A percentile compares a stretch with the other conserved stretches of the same genome.
Conservation (phyloP, 345 rosid genomes). For the Ceriops zippeliana region DNA sequence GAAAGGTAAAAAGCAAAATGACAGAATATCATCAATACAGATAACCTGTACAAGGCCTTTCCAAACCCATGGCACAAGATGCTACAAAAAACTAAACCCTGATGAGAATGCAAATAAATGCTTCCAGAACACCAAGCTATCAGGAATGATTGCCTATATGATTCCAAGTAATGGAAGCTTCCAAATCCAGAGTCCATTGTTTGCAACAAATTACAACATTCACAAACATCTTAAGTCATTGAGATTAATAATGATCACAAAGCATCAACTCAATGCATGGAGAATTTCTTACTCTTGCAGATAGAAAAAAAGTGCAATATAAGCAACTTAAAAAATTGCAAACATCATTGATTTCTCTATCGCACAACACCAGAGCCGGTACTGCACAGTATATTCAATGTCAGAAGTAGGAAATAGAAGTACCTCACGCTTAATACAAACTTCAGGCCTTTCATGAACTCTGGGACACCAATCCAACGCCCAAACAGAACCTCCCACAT, state of each 20-base stretch:
- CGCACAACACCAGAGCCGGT: background rate
- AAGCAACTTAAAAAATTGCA: too few relatives aligned
- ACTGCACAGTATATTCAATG: background rate
- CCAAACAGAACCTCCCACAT: constrained; percentile 90
- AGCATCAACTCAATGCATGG: too few relatives aligned
- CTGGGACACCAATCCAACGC: constrained; percentile 94
- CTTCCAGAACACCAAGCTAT: background rate
- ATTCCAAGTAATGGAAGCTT: background rate
- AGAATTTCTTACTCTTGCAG: too few relatives aligned
- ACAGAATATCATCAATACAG: background rate
- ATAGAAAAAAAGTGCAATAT: too few relatives aligned
- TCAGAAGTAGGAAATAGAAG: constrained; percentile 2
- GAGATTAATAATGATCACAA: too few relatives aligned
- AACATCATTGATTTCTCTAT: too few relatives aligned
- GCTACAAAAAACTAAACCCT: too few relatives aligned
- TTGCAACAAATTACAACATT: background rate
- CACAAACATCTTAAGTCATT: background rate
- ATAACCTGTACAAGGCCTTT: too few relatives aligned
- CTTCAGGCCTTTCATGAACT: constrained; percentile 41
- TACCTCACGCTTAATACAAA: constrained; percentile 67
- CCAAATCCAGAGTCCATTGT: background rate
- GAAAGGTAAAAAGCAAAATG: background rate
- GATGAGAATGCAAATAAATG: background rate
- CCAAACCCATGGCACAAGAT: too few relatives aligned
- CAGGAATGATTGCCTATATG: background rate